Conservation (phyloP, 805 yeast species). For the Metschnikowia vanudenii region DNA sequence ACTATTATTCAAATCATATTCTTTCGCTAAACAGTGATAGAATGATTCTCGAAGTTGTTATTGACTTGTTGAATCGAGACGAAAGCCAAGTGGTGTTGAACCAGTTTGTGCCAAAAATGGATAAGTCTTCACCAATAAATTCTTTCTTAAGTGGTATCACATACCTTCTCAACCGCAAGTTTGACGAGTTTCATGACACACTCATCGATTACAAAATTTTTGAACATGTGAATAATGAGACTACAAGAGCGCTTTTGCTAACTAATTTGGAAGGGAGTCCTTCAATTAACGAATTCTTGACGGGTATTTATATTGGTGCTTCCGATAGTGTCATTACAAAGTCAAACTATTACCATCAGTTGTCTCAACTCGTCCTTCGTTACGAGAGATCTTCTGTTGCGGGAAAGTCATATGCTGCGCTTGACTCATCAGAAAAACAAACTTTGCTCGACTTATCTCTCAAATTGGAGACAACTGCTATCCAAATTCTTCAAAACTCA, state of each 20-base stretch:
- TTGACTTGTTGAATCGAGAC: slow-evolving; percentile 17
- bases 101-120: slow-evolving; percentile 17
- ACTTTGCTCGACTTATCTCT: slow-evolving; percentile 19
- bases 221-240: slow-evolving; percentile 11
- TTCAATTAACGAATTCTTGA: slow-evolving; percentile 23
- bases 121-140: slow-evolving; percentile 22
- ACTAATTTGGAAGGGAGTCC: slow-evolving; percentile 17
- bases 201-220: slow-evolving; percentile 27
- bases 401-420: background rate
- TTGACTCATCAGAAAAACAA: slow-evolving; percentile 2
- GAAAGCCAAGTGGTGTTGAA: slow-evolving; percentile 13
- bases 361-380: slow-evolving; percentile 22
- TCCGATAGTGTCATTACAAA: slow-evolving; percentile 15
- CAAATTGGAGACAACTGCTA: slow-evolving; percentile 28
- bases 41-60: slow-evolving; percentile 13
- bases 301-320: slow-evolving; percentile 19
- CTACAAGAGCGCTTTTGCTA: slow-evolving; percentile 15
- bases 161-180: slow-evolving; percentile 29
- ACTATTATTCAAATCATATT: slow-evolving; percentile 23
- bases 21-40: slow-evolving; percentile 7
- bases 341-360: slow-evolving; percentile 32
- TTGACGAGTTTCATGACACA: slow-evolving; percentile 22
- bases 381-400: background rate
- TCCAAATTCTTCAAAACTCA: slow-evolving; percentile 19
- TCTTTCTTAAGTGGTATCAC: slow-evolving; percentile 36